phyloP scores from a whole-genome alignment of 345 rosid genomes.

The Eucalyptus fibrosa region DNA sequence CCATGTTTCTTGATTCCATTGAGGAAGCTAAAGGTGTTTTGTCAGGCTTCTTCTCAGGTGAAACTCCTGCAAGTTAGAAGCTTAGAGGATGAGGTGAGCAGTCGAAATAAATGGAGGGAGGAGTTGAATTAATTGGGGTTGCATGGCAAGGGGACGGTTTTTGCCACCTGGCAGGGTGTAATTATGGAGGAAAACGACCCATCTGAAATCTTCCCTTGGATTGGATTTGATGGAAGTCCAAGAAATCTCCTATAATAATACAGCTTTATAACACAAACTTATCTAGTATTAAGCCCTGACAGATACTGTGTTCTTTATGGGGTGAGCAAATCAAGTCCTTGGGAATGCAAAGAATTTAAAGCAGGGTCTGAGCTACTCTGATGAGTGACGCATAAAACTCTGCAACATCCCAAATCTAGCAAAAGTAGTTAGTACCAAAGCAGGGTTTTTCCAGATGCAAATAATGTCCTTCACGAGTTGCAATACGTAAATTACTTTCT shows the following conservation, averaged over 20 bases:
- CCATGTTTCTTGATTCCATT: background rate
- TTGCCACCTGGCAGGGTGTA: background rate
- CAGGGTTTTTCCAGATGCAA: background rate
- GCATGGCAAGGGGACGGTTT: background rate
- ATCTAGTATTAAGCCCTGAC: background rate
- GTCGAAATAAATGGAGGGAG: background rate
- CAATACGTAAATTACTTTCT: background rate
- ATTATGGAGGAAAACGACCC: background rate
- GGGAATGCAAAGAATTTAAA: background rate
- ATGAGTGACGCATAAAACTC: background rate
- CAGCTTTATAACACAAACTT: background rate
- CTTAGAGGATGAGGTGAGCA: background rate
- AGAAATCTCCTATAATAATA: background rate
- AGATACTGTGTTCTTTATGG: background rate
- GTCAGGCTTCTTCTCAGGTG: background rate
- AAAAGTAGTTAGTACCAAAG: background rate
- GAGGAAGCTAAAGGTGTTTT: background rate
- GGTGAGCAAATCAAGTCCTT: background rate
- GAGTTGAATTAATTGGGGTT: background rate
- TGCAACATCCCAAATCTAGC: background rate
- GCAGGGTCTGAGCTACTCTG: background rate
- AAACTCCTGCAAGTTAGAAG: background rate
- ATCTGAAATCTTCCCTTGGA: background rate
- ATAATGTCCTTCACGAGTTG: background rate
- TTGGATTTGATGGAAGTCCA: background rate